Conservation (phyloP, 192 early-diverging fungal genomes). For the Coemansia sp. region DNA sequence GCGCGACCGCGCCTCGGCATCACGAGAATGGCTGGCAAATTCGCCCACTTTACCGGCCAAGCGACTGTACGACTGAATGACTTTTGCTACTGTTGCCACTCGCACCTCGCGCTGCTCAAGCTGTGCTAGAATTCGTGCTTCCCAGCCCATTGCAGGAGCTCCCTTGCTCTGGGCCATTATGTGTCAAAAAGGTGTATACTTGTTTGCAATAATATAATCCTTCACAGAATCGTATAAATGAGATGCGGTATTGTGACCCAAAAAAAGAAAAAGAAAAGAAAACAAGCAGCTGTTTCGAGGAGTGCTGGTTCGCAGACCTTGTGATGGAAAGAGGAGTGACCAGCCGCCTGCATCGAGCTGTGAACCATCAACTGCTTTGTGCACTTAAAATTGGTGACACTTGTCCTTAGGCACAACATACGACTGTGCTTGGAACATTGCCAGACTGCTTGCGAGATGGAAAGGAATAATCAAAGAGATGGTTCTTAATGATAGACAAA, state of each 20-base stretch:
- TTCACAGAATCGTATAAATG: neutral
- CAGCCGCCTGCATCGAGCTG: neutral
- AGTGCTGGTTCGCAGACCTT: neutral
- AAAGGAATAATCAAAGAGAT: neutral
- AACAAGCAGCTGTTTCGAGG: neutral
- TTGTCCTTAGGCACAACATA: neutral
- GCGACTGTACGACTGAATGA: constrained; percentile 50
- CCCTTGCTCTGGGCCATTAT: constrained; percentile 24
- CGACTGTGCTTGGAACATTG: neutral
- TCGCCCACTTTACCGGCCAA: constrained; percentile 45
- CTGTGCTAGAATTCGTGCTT: constrained; percentile 43
- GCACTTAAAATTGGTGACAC: neutral
- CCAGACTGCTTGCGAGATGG: neutral
- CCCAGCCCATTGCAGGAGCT: constrained; percentile 26
- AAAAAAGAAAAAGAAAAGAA: neutral
- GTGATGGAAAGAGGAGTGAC: neutral
- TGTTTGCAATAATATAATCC: neutral
- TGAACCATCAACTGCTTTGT: neutral
- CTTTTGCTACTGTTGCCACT: constrained; percentile 45
- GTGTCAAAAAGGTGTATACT: neutral
- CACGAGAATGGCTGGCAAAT: constrained; percentile 43
- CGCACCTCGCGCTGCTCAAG: constrained; percentile 49
- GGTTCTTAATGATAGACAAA: neutral
- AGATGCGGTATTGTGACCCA: neutral
- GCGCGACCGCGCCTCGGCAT: constrained; percentile 36